Evolutionary conservation across 1,284 basidiomycete genomes (phyloP).

Genomic region (Irpex sp.): DNA sequence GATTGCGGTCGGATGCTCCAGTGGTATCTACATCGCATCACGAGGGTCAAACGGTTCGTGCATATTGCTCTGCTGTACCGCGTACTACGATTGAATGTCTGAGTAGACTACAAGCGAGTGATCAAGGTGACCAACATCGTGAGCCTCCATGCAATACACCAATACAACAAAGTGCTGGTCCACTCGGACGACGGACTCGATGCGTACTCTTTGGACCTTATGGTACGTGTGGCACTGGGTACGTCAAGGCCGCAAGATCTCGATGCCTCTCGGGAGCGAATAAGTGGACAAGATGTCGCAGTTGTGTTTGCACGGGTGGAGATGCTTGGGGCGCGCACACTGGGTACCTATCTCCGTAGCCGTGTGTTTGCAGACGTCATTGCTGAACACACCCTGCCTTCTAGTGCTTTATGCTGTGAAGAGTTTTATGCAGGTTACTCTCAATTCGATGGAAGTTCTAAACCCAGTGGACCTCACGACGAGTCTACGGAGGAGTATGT

Average conservation of each 20-base stretch:
- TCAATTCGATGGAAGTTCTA: conserved; percentile 43
- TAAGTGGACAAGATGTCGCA: conserved; percentile 46
- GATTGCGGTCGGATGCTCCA: conserved; percentile 56
- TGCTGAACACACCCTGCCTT: neutral
- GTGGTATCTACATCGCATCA: conserved; percentile 63
- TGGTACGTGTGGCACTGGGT: conserved; percentile 54
- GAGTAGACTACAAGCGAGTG: conserved; percentile 52
- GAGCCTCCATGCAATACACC: conserved; percentile 52
- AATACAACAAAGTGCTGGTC: conserved; percentile 65
- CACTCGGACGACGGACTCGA: conserved; percentile 54
- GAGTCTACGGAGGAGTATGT: conserved; percentile 29
- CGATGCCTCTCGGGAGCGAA: conserved; percentile 52
- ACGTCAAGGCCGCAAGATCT: conserved; percentile 42
- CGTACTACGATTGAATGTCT: neutral
- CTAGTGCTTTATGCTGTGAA: conserved; percentile 69
- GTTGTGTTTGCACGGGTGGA: conserved; percentile 61
- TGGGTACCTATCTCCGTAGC: conserved; percentile 37
- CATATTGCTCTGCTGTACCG: conserved; percentile 2
- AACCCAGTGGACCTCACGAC: conserved; percentile 25
- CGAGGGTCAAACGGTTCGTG: conserved; percentile 47
- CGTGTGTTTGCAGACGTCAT: neutral
- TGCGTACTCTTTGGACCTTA: conserved; percentile 66
- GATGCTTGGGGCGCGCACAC: conserved; percentile 44
- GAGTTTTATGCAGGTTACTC: conserved; percentile 51
- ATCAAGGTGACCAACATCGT: conserved; percentile 45